Base-by-base conservation (phyloP, 2,329 filamentous ascomycete species). In the Sporothrix humicola region DNA sequence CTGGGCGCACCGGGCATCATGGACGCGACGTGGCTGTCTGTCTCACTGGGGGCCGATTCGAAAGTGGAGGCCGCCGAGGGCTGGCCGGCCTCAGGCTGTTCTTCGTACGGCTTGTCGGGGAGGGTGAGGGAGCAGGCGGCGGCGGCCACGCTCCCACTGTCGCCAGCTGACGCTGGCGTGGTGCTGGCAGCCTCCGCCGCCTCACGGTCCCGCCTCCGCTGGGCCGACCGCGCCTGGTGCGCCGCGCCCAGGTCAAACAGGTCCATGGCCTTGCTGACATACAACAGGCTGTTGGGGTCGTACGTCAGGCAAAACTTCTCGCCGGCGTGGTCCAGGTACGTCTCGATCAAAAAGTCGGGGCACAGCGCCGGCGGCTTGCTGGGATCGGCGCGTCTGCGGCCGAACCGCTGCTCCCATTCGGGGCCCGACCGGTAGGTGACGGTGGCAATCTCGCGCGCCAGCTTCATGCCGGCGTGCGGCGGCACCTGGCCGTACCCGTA, bases 181-280 rank as follows among this genome's bases (percentile, higher is more conserved):
- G n/a, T n/a, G n/a, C n/a, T n/a, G n/a, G n/a, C n/a, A n/a, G n/a
- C n/a, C n/a, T n/a, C 23, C 23, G 50, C 50, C 17, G 31, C 37
- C 26, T 52, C 72, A 66, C 91, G 90, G 72, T 89, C 85, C 15
- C 87, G 84, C 17, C 95, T 86, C 42, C 94, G 88, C 46, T 84
- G 79, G 23, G 85, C 85, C 1, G 92, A 89, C 23, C 87, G 89
- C 3, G 84, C 82, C 80, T 95, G 93, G 79, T 92, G 90, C 56
- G 89, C 87, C 66, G 85, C 85, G 31, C 96, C 94, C 0, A 99
- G 88, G 79, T 99, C 96, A 81, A 99, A 99, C 13, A 99, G 86
- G 80, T 99, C 96, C 96, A 99, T 99, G 5, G 96, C 96, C 83
- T 99, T 99, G 81, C 94, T 97, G 73, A 99, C 93, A 81, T 99